phyloP scores from a whole-genome alignment of 2,329 filamentous ascomycete species.

The Metarhizium robertsii region DNA sequence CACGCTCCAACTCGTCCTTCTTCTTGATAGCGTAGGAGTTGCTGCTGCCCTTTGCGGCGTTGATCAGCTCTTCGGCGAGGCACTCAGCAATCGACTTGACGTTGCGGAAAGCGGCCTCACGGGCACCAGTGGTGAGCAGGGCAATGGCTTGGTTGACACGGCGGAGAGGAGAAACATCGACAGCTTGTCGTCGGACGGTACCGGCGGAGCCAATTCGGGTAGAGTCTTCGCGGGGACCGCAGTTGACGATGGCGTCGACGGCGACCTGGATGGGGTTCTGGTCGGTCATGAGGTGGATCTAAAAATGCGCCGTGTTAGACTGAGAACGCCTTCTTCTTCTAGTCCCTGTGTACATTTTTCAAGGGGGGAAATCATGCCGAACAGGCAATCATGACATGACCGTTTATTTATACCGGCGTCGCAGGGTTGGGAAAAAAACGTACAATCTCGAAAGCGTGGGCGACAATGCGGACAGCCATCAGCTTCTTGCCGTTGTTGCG shows the following conservation, averaged over 20 bases:
- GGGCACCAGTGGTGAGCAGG: constrained; percentile 96
- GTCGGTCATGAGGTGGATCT: constrained; percentile 99
- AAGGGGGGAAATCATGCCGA: too few species aligned
- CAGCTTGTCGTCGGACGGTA: constrained; percentile 99
- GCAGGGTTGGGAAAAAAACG: constrained; percentile 30
- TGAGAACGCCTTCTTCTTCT: constrained; percentile 16
- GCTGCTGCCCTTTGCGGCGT: constrained; percentile 99
- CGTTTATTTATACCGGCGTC: background rate
- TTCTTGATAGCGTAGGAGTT: constrained; percentile 99
- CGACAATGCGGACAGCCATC: constrained; percentile 98
- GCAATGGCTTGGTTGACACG: constrained; percentile 99
- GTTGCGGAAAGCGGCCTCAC: constrained; percentile 99
- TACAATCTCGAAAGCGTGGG: constrained; percentile 99
- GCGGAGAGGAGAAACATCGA: constrained; percentile 99
- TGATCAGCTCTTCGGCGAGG: constrained; percentile 99
- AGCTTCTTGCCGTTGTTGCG: constrained; percentile 99
- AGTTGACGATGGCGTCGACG: constrained; percentile 99
- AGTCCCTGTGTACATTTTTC: background rate
- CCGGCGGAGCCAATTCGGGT: constrained; percentile 98
- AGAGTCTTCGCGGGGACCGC: constrained; percentile 98
- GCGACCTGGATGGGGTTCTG: constrained; percentile 99
- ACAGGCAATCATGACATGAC: background rate
- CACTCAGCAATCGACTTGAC: constrained; percentile 99
- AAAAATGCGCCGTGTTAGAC: background rate
- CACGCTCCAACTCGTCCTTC: constrained; percentile 99